These are phyloP conservation scores for Chrysosporium queenslandicum DNA, from an alignment of 2,329 filamentous ascomycete genomes.

Conservation along the genomic window DNA sequence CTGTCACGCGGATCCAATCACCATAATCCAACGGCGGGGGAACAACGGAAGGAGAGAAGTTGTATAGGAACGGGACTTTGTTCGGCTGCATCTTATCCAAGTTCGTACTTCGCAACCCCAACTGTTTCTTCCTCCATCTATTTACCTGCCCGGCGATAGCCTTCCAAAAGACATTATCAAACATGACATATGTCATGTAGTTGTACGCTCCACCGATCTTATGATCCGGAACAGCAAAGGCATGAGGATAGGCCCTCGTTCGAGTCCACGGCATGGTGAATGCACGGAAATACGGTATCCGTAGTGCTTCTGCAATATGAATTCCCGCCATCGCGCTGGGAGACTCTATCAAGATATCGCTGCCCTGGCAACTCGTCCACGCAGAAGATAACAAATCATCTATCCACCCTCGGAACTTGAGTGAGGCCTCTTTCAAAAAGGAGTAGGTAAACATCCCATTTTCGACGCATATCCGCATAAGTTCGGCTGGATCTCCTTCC, in stretches of 20 bases:
- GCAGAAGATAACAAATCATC: constrained; percentile 75
- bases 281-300: constrained; percentile 90
- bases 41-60: constrained; percentile 92
- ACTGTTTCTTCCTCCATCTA: constrained; percentile 72
- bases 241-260: constrained; percentile 89
- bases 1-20: constrained; percentile 94
- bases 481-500: constrained; percentile 80
- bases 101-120: constrained; percentile 69
- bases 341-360: constrained; percentile 86
- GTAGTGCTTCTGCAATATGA: constrained; percentile 86
- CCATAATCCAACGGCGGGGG: constrained; percentile 87
- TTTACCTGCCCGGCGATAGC: constrained; percentile 87
- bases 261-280: constrained; percentile 99
- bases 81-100: constrained; percentile 89
- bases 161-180: constrained; percentile 95
- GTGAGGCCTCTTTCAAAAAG: constrained; percentile 77
- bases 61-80: constrained; percentile 97
- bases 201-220: constrained; percentile 96
- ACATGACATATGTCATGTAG: constrained; percentile 88
- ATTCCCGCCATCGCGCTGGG: constrained; percentile 96
- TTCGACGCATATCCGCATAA: constrained; percentile 94
- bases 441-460: constrained; percentile 93
- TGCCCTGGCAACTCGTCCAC: constrained; percentile 73
- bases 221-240: constrained; percentile 82
- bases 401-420: constrained; percentile 88